These are phyloP conservation scores for Nakataea oryzae DNA, from an alignment of 2,329 filamentous ascomycete species.

Conservation along the genomic window DNA sequence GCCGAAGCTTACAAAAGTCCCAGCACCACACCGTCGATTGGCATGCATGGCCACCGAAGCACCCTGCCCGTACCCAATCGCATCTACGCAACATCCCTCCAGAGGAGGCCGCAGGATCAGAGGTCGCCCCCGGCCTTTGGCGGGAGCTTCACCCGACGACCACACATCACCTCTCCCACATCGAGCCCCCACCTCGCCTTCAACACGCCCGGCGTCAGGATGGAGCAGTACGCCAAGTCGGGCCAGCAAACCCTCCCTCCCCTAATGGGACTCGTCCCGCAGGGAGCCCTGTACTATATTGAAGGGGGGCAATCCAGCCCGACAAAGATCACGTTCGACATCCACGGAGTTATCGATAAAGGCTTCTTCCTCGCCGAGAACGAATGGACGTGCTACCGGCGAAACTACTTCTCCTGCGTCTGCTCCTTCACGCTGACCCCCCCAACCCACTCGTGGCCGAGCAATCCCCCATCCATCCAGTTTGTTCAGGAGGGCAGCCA, in stretches of 20 bases:
- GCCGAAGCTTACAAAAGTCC: slow-evolving; percentile 23
- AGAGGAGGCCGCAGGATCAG: slow-evolving; percentile 37
- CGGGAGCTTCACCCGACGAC: slow-evolving; percentile 30
- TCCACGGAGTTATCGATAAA: slow-evolving; percentile 76
- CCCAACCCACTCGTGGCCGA: slow-evolving; percentile 10
- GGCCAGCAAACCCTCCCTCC: slow-evolving; percentile 39
- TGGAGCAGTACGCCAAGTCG: slow-evolving; percentile 35
- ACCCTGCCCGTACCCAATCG: slow-evolving; percentile 38
- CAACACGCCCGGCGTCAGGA: slow-evolving; percentile 31
- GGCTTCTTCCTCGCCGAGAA: slow-evolving; percentile 74
- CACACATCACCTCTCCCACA: slow-evolving; percentile 44
- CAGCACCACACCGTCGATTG: slow-evolving; percentile 39
- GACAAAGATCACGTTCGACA: slow-evolving; percentile 54
- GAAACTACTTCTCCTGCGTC: slow-evolving; percentile 83
- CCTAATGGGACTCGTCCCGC: slow-evolving; percentile 35
- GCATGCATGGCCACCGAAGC: slow-evolving; percentile 47
- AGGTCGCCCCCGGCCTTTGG: slow-evolving; percentile 41
- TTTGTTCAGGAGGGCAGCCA: slow-evolving; percentile 39
- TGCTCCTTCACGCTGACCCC: slow-evolving; percentile 67
- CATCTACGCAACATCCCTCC: slow-evolving; percentile 41
- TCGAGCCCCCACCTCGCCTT: slow-evolving; percentile 36
- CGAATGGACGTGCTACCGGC: slow-evolving; percentile 86
- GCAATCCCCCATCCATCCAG: slow-evolving; percentile 32
- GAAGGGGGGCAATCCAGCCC: slow-evolving; percentile 31
- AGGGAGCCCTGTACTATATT: slow-evolving; percentile 51